These are phyloP conservation scores for Sordaria brevicollis DNA, from an alignment of 495 filamentous ascomycete genomes.

Conservation along the genomic window DNA sequence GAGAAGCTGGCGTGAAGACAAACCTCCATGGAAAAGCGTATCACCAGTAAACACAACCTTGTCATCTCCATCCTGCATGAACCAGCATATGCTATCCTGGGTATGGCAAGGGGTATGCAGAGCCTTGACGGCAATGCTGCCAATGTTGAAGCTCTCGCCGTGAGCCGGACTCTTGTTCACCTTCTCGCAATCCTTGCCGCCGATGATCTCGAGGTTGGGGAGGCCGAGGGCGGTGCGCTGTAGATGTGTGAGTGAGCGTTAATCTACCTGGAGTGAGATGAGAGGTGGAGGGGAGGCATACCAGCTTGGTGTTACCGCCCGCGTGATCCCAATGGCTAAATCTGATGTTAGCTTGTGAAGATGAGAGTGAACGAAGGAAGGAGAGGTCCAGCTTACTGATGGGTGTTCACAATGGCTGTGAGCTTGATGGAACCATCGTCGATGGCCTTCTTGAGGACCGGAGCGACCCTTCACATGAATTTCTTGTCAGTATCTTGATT, in stretches of 20 bases:
- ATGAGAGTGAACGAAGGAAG: not conserved
- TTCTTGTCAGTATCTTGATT: not conserved
- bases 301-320: constrained; percentile 77
- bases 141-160: constrained; percentile 71
- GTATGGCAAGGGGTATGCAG: constrained; percentile 96
- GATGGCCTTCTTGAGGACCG: constrained; percentile 66
- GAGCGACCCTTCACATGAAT: constrained; percentile 53
- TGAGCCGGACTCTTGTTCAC: constrained; percentile 68
- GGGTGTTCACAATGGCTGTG: constrained; percentile 86
- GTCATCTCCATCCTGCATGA: constrained; percentile 69
- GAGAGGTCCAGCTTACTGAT: constrained; percentile 57
- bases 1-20: constrained; percentile 2
- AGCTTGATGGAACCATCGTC: constrained; percentile 65
- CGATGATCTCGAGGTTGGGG: constrained; percentile 58
- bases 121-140: constrained; percentile 77
- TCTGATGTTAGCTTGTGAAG: not conserved
- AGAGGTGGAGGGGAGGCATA: constrained; percentile 22
- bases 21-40: constrained; percentile 89
- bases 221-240: constrained; percentile 58
- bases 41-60: constrained; percentile 91
- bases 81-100: constrained; percentile 92
- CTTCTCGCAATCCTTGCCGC: constrained; percentile 74
- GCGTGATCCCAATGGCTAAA: constrained; percentile 88
- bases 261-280: not conserved
- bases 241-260: not conserved